Base-by-base conservation (phyloP, 495 filamentous ascomycete species). In the Rhizodiscina lignyota region DNA sequence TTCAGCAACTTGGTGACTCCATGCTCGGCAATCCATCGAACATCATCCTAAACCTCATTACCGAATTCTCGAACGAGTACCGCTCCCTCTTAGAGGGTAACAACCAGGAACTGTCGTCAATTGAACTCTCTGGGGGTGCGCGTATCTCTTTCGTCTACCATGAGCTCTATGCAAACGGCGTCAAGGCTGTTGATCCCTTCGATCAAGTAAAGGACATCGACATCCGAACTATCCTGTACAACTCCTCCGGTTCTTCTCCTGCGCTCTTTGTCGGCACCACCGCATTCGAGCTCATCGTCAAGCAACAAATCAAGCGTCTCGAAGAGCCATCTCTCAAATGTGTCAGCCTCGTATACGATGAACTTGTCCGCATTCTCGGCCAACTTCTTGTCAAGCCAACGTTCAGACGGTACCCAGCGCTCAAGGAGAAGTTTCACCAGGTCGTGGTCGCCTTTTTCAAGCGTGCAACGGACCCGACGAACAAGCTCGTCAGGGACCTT, bases 61-160 rank as follows among this genome's bases (percentile, higher is more conserved):
- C 91, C 30, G 91, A 99, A 59, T 96, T 99, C 58, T 79, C 77
- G 48, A 92, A 92, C 48, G 87, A 96, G 55, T 99, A 92, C 65
- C 77, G 86, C 48, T 89, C 85, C 21, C 83, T 96, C 5, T 60
- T 99, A 42, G 91, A 99, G 39, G 91, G 91, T 41, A 94, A 89
- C 58, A 96, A 91, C 56, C 78, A 80, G 43, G 91, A 99, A 49
- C 63, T 97, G 4, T 96, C 91, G 21, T 92, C 80, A 58, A 69
- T 79, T 17, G 91, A 99, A 55, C 62, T 99, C 39, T 94, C 87
- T 1, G 91, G 91, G 38, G 91, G 91, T 60, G 91, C 91, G 36
- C 77, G 91, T 68, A 99, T 99, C 55, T 93, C 83, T 59, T 99
- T 99, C 50, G 91, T 99, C 27, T 99, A 94, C 69, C 91, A 99